A percentile compares a stretch with the other conserved stretches of the same genome.
phyloP scores from a whole-genome alignment of 495 filamentous ascomycete genomes.

The Aspergillus coremiiformis region DNA sequence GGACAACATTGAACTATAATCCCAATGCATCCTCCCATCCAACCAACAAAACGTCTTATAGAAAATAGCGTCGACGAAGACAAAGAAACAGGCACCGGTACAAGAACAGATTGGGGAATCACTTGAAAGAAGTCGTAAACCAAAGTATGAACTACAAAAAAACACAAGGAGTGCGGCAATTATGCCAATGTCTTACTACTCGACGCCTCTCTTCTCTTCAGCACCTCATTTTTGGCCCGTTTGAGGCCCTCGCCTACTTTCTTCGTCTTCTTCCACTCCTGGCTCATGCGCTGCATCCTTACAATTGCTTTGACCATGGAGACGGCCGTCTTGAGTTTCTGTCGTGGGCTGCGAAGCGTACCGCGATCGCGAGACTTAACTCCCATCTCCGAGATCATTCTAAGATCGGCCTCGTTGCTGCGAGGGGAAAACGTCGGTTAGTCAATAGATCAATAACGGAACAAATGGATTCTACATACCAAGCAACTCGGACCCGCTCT shows the following conservation, averaged over 20 bases:
- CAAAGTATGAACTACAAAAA: neutral
- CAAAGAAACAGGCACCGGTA: neutral
- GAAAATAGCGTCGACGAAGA: neutral
- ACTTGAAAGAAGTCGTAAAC: neutral
- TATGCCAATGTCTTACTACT: conserved; percentile 15
- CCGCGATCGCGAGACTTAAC: conserved; percentile 40
- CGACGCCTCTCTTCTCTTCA: conserved; percentile 35
- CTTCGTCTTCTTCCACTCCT: conserved; percentile 44
- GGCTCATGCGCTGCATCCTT: conserved; percentile 47
- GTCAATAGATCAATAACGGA: conserved; percentile 4
- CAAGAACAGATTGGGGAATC: conserved; percentile 9
- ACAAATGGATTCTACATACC: conserved; percentile 53
- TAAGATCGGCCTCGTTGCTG: conserved; percentile 88
- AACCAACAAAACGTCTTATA: neutral
- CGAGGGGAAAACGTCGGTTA: conserved; percentile 18
- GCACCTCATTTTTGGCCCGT: conserved; percentile 39
- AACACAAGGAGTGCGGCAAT: conserved; percentile 3
- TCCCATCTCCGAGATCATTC: conserved; percentile 73
- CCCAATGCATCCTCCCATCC: neutral
- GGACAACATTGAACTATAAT: neutral
- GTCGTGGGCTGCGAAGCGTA: conserved; percentile 27
- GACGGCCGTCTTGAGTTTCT: conserved; percentile 44
- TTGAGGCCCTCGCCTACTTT: conserved; percentile 40
- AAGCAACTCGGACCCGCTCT: conserved; percentile 64
- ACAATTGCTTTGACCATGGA: conserved; percentile 47